Evolutionary conservation across 2,329 filamentous ascomycete genomes (phyloP).

Genomic region (Thielaviopsis cerberus): DNA sequence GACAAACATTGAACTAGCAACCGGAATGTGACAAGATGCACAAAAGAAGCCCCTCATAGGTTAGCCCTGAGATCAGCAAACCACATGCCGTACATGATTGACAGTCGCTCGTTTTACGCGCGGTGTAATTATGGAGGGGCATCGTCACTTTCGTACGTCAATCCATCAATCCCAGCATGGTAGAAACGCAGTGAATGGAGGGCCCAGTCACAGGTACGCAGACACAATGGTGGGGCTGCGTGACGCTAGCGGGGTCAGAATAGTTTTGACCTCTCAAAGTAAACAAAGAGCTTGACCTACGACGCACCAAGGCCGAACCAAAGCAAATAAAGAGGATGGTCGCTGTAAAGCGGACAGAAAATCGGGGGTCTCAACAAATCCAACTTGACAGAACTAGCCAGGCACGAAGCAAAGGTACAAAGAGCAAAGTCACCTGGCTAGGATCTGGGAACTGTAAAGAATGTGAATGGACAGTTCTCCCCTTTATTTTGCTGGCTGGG

Average conservation of each 20-base stretch:
- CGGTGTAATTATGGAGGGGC: not conserved
- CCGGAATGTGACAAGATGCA: not conserved
- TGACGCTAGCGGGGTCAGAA: not conserved
- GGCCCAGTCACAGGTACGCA: not conserved
- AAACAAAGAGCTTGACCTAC: no score
- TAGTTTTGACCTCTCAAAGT: not conserved
- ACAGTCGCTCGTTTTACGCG: not conserved
- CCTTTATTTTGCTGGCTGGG: conserved; percentile 6
- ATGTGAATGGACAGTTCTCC: conserved; percentile 9
- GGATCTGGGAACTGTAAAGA: conserved; percentile 1
- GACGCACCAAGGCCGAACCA: not conserved
- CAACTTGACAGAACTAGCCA: not conserved
- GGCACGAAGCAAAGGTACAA: not conserved
- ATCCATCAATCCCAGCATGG: no score
- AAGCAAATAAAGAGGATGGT: conserved; percentile 1
- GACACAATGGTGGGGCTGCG: not conserved
- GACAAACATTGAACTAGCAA: not conserved
- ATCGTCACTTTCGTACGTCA: not conserved
- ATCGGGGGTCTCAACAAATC: conserved; percentile 4
- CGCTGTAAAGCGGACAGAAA: not conserved
- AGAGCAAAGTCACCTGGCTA: not conserved
- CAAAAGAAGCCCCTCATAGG: not conserved
- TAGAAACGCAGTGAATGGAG: no score
- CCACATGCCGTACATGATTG: not conserved
- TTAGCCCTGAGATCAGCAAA: not conserved